phyloP scores from a whole-genome alignment of 1,139 yeast species.

The Blastobotrys capitulatus region DNA sequence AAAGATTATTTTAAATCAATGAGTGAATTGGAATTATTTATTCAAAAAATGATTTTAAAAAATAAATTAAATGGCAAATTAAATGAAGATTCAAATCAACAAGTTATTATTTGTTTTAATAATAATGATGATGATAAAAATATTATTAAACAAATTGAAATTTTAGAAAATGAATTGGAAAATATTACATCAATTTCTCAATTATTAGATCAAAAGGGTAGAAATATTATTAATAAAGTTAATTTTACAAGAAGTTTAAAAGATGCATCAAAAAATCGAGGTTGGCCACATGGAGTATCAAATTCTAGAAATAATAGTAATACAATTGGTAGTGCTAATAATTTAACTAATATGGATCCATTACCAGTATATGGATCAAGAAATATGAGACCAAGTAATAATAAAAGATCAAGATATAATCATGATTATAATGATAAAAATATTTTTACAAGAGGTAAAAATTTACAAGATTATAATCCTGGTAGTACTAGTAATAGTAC shows the following conservation, averaged over 20 bases:
- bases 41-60: background rate
- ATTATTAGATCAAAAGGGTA: background rate
- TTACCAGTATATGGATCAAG: no score
- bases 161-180: background rate
- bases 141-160: background rate
- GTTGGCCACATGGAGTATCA: background rate
- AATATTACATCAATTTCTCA: background rate
- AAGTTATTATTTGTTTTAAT: background rate
- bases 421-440: no score
- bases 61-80: slow-evolving; percentile 1
- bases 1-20: background rate
- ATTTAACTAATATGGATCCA: no score
- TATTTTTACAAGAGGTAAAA: no score
- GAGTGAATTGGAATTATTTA: background rate
- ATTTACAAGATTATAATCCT: no score
- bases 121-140: background rate
- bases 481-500: background rate
- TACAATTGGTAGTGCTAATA: background rate
- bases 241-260: background rate
- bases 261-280: background rate
- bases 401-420: no score
- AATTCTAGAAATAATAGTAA: background rate
- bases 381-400: no score
- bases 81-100: background rate
- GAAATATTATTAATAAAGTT: background rate